Percentiles rank a stretch among this genome's conserved stretches.
phyloP scores from a whole-genome alignment of 192 early-diverging fungal species.

The Coemansia guatemalensis region DNA sequence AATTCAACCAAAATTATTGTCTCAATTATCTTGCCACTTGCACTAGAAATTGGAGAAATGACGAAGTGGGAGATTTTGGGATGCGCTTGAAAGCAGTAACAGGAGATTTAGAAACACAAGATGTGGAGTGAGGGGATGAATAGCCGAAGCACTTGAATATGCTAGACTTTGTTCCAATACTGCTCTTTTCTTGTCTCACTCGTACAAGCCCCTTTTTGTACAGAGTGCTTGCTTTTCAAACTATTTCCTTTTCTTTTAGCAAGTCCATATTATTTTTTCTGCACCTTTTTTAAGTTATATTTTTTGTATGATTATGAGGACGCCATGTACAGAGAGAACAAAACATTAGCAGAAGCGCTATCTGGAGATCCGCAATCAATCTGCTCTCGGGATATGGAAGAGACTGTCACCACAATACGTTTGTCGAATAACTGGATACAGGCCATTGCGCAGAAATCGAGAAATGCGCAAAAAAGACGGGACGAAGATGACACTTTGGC shows the following conservation, averaged over 20 bases:
- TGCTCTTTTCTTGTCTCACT: too few species aligned
- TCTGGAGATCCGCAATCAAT: background rate
- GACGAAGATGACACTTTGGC: too few species aligned
- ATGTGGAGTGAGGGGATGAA: too few species aligned
- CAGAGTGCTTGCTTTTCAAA: background rate
- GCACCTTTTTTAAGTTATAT: constrained; percentile 3
- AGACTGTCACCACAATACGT: constrained; percentile 17
- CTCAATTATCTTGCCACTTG: too few species aligned
- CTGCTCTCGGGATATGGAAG: constrained; percentile 17
- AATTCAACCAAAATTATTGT: too few species aligned
- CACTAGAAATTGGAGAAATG: too few species aligned
- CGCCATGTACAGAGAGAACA: background rate
- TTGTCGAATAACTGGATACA: constrained; percentile 24
- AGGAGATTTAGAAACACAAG: too few species aligned
- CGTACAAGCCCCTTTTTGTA: too few species aligned
- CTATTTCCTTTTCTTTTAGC: background rate
- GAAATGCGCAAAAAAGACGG: background rate
- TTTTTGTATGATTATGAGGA: background rate
- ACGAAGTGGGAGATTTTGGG: too few species aligned
- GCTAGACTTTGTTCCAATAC: too few species aligned
- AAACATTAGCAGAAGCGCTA: background rate
- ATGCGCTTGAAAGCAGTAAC: too few species aligned
- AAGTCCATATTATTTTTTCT: background rate
- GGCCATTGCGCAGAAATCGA: constrained; percentile 3
- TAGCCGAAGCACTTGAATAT: too few species aligned